Evolutionary conservation across 208 protist genomes (phyloP).

Genomic region (Trichomonas vaginalis): DNA sequence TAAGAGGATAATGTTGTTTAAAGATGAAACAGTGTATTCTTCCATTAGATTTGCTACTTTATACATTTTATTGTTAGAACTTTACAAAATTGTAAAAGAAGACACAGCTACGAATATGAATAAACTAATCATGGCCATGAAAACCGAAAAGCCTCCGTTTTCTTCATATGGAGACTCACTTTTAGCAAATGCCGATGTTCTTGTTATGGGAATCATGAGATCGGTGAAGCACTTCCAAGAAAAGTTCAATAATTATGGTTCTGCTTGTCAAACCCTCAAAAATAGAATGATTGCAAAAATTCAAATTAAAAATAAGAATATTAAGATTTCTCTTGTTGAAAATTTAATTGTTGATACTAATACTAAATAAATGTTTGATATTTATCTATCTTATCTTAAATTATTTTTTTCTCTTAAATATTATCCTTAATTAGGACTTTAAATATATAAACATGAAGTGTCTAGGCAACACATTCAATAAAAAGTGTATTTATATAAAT

Average conservation of each 20-base stretch:
- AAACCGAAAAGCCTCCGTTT: neutral
- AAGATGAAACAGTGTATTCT: neutral
- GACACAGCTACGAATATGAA: neutral
- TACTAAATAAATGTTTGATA: neutral
- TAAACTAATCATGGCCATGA: neutral
- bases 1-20: neutral
- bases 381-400: too few species aligned
- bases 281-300: neutral
- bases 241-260: neutral
- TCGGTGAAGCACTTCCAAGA: neutral
- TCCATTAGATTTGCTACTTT: neutral
- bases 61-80: neutral
- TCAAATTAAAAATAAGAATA: neutral
- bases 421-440: too few species aligned
- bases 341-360: neutral
- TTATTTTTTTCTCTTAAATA: too few species aligned
- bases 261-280: neutral
- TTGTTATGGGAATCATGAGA: neutral
- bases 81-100: neutral
- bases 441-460: too few species aligned
- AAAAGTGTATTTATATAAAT: too few species aligned
- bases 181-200: neutral
- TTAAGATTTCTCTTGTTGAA: neutral
- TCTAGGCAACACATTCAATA: too few species aligned
- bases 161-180: neutral